Conservation (phyloP, 441 rosid genomes). For the Eutrema salsugineum region DNA sequence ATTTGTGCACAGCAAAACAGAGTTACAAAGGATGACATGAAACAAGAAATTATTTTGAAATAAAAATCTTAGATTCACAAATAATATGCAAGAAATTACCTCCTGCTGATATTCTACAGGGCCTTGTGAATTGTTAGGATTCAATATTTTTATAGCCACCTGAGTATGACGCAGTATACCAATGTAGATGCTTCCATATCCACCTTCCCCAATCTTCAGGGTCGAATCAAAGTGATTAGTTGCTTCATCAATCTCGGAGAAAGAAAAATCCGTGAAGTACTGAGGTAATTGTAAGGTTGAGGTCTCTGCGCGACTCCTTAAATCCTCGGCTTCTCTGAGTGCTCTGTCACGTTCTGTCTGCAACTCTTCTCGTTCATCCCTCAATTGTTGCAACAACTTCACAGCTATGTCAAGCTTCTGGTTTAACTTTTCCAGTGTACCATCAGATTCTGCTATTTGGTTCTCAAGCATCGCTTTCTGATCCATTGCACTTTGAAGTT, state of each 20-base stretch:
- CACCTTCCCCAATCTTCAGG: slow-evolving; percentile 90
- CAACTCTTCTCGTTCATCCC: slow-evolving; percentile 66
- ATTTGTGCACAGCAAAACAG: neutral
- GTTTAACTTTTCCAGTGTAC: slow-evolving; percentile 56
- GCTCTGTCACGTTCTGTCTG: slow-evolving; percentile 77
- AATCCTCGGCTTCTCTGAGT: slow-evolving; percentile 85
- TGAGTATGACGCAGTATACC: slow-evolving; percentile 62
- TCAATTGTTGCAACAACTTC: slow-evolving; percentile 63
- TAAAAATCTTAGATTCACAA: neutral
- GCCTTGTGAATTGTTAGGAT: slow-evolving; percentile 80
- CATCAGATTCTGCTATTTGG: slow-evolving; percentile 59
- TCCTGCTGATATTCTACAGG: slow-evolving; percentile 85
- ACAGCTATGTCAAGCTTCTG: slow-evolving; percentile 88
- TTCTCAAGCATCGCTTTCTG: slow-evolving; percentile 55
- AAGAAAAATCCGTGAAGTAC: slow-evolving; percentile 67
- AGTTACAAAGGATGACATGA: neutral
- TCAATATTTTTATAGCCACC: slow-evolving; percentile 81
- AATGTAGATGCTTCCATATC: slow-evolving; percentile 86
- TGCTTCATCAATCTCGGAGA: slow-evolving; percentile 79
- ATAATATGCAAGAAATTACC: slow-evolving; percentile 43
- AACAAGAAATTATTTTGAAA: neutral
- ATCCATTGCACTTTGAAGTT: slow-evolving; percentile 44
- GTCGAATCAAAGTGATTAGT: slow-evolving; percentile 65
- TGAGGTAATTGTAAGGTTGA: slow-evolving; percentile 46
- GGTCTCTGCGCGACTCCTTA: slow-evolving; percentile 61